A percentile compares a stretch with the other conserved stretches of the same genome.
Conservation (phyloP, 106 monocot species). For the Triglochin maritima region DNA sequence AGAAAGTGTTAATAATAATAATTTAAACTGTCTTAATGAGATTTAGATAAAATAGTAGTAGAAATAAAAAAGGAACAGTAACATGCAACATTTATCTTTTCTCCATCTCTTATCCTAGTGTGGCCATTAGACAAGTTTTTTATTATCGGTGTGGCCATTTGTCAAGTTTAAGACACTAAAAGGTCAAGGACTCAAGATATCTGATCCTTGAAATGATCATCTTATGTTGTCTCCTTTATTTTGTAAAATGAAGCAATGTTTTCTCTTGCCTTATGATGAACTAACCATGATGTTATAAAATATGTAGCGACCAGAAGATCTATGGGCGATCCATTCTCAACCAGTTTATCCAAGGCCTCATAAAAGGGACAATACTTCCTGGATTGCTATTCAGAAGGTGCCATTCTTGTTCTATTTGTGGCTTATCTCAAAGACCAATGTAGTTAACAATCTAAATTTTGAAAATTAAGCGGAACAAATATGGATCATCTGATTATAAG, state of each 20-base stretch:
- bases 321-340: constrained; percentile 77
- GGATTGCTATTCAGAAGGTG: constrained; percentile 90
- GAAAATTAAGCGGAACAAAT: too few species aligned
- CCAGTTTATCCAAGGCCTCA: constrained; percentile 83
- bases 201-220: neutral
- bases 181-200: too few species aligned
- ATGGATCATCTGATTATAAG: too few species aligned
- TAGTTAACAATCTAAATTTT: too few species aligned
- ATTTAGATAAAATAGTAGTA: too few species aligned
- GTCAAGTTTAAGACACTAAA: neutral
- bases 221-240: neutral
- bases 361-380: constrained; percentile 66
- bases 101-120: neutral
- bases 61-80: too few species aligned
- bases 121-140: neutral
- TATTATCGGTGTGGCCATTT: neutral
- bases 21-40: too few species aligned
- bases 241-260: neutral
- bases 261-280: too few species aligned
- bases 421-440: too few species aligned
- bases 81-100: too few species aligned
- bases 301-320: constrained; percentile 58
- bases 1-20: too few species aligned
- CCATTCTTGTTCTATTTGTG: neutral
- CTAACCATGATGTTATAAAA: neutral